phyloP scores from a whole-genome alignment of 352 stramenopile genomes.

The Chrysophaeum taylorii region DNA sequence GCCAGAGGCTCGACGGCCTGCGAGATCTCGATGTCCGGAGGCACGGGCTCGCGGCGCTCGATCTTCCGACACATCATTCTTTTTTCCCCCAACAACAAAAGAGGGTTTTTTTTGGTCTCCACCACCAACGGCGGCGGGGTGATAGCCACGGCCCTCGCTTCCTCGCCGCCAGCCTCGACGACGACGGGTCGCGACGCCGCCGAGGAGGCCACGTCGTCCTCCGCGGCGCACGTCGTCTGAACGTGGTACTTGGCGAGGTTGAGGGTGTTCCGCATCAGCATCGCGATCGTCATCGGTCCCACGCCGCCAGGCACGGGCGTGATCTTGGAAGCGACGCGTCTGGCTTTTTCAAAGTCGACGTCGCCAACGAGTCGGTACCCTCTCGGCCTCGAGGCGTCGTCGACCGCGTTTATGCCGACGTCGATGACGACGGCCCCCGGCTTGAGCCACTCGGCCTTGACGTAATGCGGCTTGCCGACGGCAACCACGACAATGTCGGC shows the following conservation, averaged over 20 bases:
- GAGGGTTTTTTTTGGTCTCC: too few species aligned
- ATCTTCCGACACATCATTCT: too few species aligned
- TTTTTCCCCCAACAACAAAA: too few species aligned
- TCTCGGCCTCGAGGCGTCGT: slow-evolving; percentile 50
- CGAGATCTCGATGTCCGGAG: slow-evolving; percentile 43
- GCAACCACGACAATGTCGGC: slow-evolving; percentile 94
- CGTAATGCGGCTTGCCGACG: slow-evolving; percentile 82
- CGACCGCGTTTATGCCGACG: slow-evolving; percentile 96
- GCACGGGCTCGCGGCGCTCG: slow-evolving; percentile 37
- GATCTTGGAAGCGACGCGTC: slow-evolving; percentile 68
- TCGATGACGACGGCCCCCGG: slow-evolving; percentile 91
- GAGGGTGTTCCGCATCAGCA: slow-evolving; percentile 53
- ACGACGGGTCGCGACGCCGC: too few species aligned
- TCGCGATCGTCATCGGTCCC: slow-evolving; percentile 88
- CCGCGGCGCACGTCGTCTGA: too few species aligned
- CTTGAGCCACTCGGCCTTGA: slow-evolving; percentile 91
- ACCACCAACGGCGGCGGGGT: too few species aligned
- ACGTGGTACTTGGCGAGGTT: slow-evolving; percentile 23
- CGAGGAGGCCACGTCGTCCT: too few species aligned
- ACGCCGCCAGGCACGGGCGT: slow-evolving; percentile 95
- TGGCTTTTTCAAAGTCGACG: slow-evolving; percentile 75
- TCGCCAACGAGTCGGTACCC: slow-evolving; percentile 95
- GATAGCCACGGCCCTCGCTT: too few species aligned
- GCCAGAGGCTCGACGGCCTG: slow-evolving; percentile 33
- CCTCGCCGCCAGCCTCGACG: too few species aligned